Percentiles rank a stretch among this genome's conserved stretches.
These are phyloP conservation scores for Fusarium sp. DNA, from an alignment of 2,329 filamentous ascomycete genomes.

Conservation along the genomic window DNA sequence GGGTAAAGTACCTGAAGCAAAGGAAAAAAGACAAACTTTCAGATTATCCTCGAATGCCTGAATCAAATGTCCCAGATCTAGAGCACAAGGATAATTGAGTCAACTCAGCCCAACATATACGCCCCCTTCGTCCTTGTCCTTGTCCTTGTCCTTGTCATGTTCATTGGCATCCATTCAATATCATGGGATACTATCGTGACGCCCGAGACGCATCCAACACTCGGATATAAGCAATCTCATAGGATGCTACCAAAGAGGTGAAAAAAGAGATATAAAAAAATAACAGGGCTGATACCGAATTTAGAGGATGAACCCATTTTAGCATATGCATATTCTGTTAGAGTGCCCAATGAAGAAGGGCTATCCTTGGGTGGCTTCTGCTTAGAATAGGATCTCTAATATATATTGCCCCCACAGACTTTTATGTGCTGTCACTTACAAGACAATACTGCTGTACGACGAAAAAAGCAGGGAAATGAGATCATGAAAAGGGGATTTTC, in stretches of 20 bases:
- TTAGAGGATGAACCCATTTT: constrained; percentile 6
- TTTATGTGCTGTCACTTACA: constrained; percentile 34
- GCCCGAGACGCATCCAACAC: background rate
- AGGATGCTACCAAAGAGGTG: background rate
- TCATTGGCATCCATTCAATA: background rate
- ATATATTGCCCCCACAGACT: constrained; percentile 31
- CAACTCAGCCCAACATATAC: constrained; percentile 6
- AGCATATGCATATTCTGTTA: background rate
- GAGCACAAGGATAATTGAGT: constrained; percentile 23
- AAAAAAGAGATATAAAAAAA: background rate
- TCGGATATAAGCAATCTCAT: background rate
- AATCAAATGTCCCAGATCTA: constrained; percentile 47
- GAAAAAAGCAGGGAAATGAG: constrained; percentile 31
- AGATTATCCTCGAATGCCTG: constrained; percentile 45
- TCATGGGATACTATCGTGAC: background rate
- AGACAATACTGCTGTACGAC: constrained; percentile 44
- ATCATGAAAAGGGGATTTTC: constrained; percentile 3
- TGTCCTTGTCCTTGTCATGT: background rate
- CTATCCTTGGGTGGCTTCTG: constrained; percentile 1
- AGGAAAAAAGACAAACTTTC: background rate
- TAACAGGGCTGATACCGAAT: constrained; percentile 16
- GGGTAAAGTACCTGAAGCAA: constrained; percentile 35
- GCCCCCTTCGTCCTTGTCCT: background rate
- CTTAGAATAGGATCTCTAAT: constrained; percentile 36
- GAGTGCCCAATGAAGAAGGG: constrained; percentile 10